These are phyloP conservation scores for Nicotiana attenuata DNA, from an alignment of 257 asterid species.

Conservation along the genomic window DNA sequence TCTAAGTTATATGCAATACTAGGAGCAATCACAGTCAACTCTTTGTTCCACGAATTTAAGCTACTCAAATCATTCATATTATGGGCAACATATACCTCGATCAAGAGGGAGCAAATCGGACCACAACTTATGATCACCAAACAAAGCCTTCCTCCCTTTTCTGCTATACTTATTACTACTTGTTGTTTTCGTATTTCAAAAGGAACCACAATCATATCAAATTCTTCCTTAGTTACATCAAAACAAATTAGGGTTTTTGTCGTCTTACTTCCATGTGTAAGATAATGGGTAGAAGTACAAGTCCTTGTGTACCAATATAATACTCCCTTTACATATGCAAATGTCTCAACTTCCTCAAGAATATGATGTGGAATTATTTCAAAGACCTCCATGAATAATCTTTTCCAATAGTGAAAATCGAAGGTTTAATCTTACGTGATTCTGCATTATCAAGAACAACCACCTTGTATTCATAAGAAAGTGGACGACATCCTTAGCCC, in stretches of 20 bases:
- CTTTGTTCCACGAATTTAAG: background rate
- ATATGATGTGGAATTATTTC: background rate
- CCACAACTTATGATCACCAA: background rate
- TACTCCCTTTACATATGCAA: background rate
- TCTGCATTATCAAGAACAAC: background rate
- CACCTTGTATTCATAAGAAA: background rate
- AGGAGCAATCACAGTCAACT: background rate
- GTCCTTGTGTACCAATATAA: background rate
- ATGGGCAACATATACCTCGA: background rate
- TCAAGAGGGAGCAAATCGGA: background rate
- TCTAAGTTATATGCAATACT: background rate
- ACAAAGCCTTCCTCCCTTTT: background rate
- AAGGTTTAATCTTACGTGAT: background rate
- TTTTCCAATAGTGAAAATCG: background rate
- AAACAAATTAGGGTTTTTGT: background rate
- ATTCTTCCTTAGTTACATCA: background rate
- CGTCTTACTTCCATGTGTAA: background rate
- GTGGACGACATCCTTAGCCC: background rate
- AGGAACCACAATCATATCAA: background rate
- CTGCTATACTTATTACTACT: background rate
- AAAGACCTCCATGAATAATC: conserved; percentile 1
- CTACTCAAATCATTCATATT: background rate
- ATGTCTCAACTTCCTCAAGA: rapidly evolving
- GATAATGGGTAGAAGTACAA: background rate
- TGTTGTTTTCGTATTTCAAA: background rate